Evolutionary conservation across 2,329 filamentous ascomycete genomes (phyloP).

Genomic region (Talaromyces sp.): DNA sequence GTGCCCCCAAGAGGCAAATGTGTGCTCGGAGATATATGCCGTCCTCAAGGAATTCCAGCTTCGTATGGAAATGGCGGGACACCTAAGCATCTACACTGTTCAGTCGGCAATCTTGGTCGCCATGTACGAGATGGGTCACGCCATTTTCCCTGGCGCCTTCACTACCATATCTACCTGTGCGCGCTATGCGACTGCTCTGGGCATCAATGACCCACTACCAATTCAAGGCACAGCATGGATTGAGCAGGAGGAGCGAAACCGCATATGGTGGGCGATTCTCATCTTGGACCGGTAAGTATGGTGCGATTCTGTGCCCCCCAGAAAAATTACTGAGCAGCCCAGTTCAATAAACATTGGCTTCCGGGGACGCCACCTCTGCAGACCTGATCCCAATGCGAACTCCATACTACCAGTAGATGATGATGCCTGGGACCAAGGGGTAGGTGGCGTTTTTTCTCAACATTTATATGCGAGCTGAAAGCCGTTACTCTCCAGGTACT

Average conservation of each 20-base stretch:
- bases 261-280: conserved; percentile 3
- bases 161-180: conserved; percentile 1
- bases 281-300: neutral
- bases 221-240: neutral
- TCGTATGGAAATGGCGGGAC: neutral
- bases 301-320: neutral
- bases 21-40: neutral
- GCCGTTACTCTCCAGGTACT: neutral
- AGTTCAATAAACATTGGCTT: conserved; percentile 1
- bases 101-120: conserved; percentile 1
- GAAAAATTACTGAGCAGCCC: neutral
- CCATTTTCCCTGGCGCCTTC: neutral
- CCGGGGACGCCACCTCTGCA: conserved; percentile 1
- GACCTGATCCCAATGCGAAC: neutral
- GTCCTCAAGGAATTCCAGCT: conserved; percentile 3
- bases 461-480: neutral
- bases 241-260: conserved; percentile 2
- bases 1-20: neutral
- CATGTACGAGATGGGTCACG: conserved; percentile 1
- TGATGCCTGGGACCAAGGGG: conserved; percentile 1
- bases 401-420: conserved; percentile 2
- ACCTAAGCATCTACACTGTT: neutral
- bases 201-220: neutral
- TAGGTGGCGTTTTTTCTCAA: neutral
- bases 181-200: neutral